These are phyloP conservation scores for Kwoniella shandongensis DNA, from an alignment of 768 basidiomycete species.

Conservation along the genomic window DNA sequence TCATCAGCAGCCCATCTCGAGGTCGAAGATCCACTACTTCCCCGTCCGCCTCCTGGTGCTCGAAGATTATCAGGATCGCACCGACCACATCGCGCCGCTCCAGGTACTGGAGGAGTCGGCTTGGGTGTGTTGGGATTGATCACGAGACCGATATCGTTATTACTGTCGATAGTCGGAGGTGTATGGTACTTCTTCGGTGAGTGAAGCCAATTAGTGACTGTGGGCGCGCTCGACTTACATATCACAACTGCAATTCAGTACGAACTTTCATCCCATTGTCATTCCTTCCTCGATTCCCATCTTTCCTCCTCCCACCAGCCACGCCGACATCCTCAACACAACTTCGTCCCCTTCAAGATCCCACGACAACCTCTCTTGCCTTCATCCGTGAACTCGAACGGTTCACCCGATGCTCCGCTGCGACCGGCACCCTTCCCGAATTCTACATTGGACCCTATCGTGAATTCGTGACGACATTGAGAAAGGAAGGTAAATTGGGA, in stretches of 20 bases:
- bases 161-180: slow-evolving; percentile 35
- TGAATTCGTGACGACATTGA: slow-evolving; percentile 67
- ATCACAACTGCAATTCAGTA: slow-evolving; percentile 28
- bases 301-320: slow-evolving; percentile 48
- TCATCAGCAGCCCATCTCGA: slow-evolving; percentile 11
- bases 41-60: slow-evolving; percentile 9
- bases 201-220: slow-evolving; percentile 9
- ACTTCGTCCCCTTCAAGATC: slow-evolving; percentile 26
- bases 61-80: slow-evolving; percentile 22
- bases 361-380: slow-evolving; percentile 25
- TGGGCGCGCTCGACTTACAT: too few species aligned
- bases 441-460: slow-evolving; percentile 82
- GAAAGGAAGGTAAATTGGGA: slow-evolving; percentile 70
- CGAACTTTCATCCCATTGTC: slow-evolving; percentile 48
- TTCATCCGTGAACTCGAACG: slow-evolving; percentile 39
- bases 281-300: slow-evolving; percentile 43
- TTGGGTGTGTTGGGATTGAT: slow-evolving; percentile 34
- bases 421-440: slow-evolving; percentile 63
- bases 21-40: slow-evolving; percentile 14
- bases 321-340: slow-evolving; percentile 7
- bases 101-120: slow-evolving; percentile 22
- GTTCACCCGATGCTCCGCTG: slow-evolving; percentile 27
- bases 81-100: not conserved
- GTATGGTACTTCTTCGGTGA: slow-evolving; percentile 49
- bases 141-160: slow-evolving; percentile 34